These are phyloP conservation scores for Teratosphaeria nubilosa DNA, from an alignment of 2,329 filamentous ascomycete species.

Conservation along the genomic window DNA sequence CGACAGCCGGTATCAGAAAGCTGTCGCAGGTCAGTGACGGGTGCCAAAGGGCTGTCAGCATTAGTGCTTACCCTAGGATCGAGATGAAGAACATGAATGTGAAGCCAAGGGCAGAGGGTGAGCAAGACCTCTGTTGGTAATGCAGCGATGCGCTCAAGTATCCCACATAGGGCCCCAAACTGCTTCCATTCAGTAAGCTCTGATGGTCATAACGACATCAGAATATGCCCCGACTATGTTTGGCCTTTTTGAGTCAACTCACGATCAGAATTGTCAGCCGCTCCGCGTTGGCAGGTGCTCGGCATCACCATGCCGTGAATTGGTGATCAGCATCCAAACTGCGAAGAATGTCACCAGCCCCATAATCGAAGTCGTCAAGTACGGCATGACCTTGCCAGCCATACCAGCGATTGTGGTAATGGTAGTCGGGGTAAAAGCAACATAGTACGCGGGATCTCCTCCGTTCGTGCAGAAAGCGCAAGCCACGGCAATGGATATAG, in stretches of 20 bases:
- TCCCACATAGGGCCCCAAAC: neutral
- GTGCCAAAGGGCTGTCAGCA: neutral
- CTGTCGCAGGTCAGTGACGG: neutral
- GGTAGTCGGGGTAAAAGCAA: conserved; percentile 1
- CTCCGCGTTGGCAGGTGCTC: neutral
- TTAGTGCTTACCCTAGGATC: neutral
- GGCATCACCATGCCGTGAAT: neutral
- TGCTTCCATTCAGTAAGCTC: neutral
- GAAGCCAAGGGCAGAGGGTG: neutral
- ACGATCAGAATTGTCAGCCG: neutral
- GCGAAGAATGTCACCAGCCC: conserved; percentile 6
- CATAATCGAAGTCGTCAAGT: conserved; percentile 6
- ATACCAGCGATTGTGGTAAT: conserved; percentile 4
- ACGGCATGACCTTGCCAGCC: conserved; percentile 5
- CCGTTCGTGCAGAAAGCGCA: neutral
- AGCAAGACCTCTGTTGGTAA: neutral
- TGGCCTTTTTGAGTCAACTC: neutral
- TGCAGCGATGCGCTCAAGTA: neutral
- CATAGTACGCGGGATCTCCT: neutral
- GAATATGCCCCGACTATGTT: neutral
- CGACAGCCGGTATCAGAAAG: neutral
- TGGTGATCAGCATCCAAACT: conserved; percentile 1
- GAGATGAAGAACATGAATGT: conserved; percentile 1
- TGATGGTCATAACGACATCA: neutral
- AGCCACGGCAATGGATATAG: neutral